Base-by-base conservation (phyloP, 257 asterid genomes). In the Ophiorrhiza pumila region DNA sequence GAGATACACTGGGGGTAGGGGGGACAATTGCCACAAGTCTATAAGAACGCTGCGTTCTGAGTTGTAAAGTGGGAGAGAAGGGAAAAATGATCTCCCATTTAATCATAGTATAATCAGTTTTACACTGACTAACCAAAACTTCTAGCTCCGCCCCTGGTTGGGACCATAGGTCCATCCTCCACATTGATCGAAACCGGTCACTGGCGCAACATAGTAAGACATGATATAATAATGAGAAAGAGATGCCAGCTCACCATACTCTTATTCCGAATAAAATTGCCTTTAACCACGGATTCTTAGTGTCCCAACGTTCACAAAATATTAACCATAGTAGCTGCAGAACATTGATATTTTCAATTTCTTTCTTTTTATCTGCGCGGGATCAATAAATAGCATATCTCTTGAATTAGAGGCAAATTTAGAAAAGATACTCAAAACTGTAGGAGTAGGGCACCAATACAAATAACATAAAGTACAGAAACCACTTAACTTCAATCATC, bases 391-490 rank as follows among this genome's bases (percentile, higher is more conserved):
- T n/a, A n/a, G n/a, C n/a, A n/a, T n/a, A n/a, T n/a, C n/a, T n/a
- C n/a, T n/a, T n/a, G n/a, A n/a, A n/a, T 31, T 25, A 22, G 52
- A 45, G 25, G 58, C 58, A 63, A 46, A 22, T 4, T 23, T 46
- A 60, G 39, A 42, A 41, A 53, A 32, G 47, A 31, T 6, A 31
- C 37, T 15, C 10, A 13, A 60, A 25, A 35, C 56, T 17, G n/a
- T 23, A 7, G 10, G 9, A 56, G n/a, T n/a, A n/a, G n/a, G 22
- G 10, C 7, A 56, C 31, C 39, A 69, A 18, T 4, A 22, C n/a
- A 10, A 25, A 49, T 2, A 71, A 27, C 27, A 41, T 71, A 20
- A 75, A 22, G 50, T 45, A 58, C 34, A 35, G 29, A 76, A 64
- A 76, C 55, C 45, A 34, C 62, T 10, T 20, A n/a, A 45, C 59